Base-by-base conservation (phyloP, 768 basidiomycete genomes). In the Amanita rubescens region DNA sequence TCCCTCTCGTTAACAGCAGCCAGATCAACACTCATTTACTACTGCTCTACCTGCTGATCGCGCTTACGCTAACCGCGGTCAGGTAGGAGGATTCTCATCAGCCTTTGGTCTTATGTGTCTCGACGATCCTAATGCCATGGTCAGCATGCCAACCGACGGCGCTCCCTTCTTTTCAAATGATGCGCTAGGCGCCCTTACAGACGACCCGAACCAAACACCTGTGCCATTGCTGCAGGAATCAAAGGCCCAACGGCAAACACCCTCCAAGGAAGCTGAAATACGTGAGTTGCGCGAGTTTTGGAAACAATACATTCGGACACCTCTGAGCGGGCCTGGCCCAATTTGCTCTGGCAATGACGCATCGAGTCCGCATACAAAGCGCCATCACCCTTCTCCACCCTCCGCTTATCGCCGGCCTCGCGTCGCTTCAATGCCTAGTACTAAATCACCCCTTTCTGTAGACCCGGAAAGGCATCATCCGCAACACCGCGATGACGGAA, bases 41-140 rank as follows among this genome's bases (percentile, higher is more conserved):
- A 51, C 33, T 35, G 39, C 41, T 38, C 50, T 34, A 30, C 30
- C 22, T 14, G 49, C 15, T 54, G 57, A 30, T 50, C 39, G 14
- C 32, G 42, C 14, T 44, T 55, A 35, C 34, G 34, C 59, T 5
- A 59, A 58, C 12, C 56, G 61, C 54, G 52, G 44, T 56, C 59
- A 57, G 55, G 73, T 77, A 54, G 71, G 69, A 24, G 73, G 69
- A 1, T 78, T 85, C 60, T 79, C 77, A 3, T 77, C 75, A 20
- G 84, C 82, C 1, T 90, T 91, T 62, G 88, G 85, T 7, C 73
- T 85, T 49, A 79, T 91, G 82, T 81, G 80, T 17, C 74, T 91
- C 48, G 87, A 89, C 53, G 88, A 90, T 61, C 79, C 82, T 1
- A 77, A 77, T 51, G 81, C 84, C 7, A 72, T 89, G 34, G 81